Base-by-base conservation (phyloP, 2,329 filamentous ascomycete species). In the Chrysosporium keratinophilum region DNA sequence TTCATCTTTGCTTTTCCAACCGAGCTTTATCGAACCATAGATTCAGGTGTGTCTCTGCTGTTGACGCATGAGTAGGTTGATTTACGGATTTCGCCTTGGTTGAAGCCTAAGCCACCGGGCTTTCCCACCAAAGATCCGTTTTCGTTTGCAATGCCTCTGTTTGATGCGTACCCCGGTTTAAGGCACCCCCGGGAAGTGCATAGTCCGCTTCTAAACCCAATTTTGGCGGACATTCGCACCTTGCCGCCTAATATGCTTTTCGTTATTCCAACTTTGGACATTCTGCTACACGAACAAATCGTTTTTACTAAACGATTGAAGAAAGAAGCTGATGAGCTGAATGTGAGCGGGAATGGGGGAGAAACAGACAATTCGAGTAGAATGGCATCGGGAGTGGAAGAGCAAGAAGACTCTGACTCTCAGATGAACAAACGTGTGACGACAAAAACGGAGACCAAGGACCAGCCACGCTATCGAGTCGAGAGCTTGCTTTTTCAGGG, bases 121-220 rank as follows among this genome's bases (percentile, higher is more conserved):
- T 66, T 65, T 40, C 71, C 72, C 0, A 61, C 62, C 19, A 63
- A 54, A 1, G 74, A 78, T 52, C 72, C 71, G 0, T 33, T 71
- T 14, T 54, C 56, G 0, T 68, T 71, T 14, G 54, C 77, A 47
- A 50, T 68, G 20, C 71, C 71, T 0, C 59, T 78, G 7, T 74
- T 71, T 42, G 72, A 77, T 58, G 61, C 72, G 0, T 77, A 77
- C 55, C 67, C 69, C 1, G 69, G 60, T 2, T 63, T 63, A n/a
- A 23, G 31, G 15, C 55, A 46, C 6, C 20, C 49, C 11, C 34
- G 61, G 15, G 60, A 70, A 28, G 49, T 61, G 12, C 50, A 63
- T 1, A 65, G 71, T 37, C 62, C 68, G 28, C 62, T 72, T 14
- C 57, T 76, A 51, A 70, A 67, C 54, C 67, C 71, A 0, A 64